A percentile compares a stretch with the other conserved stretches of the same genome.
These are phyloP conservation scores for Globisporangium paroecandrum DNA, from an alignment of 352 stramenopile genomes.

Conservation along the genomic window DNA sequence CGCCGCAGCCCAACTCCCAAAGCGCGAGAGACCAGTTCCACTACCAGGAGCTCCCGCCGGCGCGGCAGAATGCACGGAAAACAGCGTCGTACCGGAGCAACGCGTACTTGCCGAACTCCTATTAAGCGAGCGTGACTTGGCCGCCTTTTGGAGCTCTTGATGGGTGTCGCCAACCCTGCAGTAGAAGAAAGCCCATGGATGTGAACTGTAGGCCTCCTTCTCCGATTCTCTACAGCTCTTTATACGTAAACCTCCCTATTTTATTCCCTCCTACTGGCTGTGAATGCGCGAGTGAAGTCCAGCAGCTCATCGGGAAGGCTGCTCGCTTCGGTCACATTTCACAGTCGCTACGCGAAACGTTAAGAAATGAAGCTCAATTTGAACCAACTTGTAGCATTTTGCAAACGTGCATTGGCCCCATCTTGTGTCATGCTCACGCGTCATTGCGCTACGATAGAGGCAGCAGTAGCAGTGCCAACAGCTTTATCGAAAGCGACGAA, in stretches of 20 bases:
- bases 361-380: neutral
- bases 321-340: neutral
- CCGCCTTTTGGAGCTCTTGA: slow-evolving; percentile 8
- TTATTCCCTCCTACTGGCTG: neutral
- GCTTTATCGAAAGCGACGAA: slow-evolving; percentile 53
- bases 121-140: slow-evolving; percentile 15
- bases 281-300: neutral
- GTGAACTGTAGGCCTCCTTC: slow-evolving; percentile 10
- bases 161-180: neutral
- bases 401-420: neutral
- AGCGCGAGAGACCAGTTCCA: slow-evolving; percentile 1
- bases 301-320: slow-evolving; percentile 31
- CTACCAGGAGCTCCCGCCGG: slow-evolving; percentile 18
- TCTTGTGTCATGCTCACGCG: neutral
- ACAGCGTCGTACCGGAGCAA: slow-evolving; percentile 20
- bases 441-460: neutral
- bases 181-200: slow-evolving; percentile 1
- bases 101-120: slow-evolving; percentile 13
- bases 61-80: slow-evolving; percentile 24
- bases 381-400: neutral
- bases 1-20: slow-evolving; percentile 9
- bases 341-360: neutral
- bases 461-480: neutral
- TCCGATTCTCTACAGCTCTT: neutral
- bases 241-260: slow-evolving; percentile 1